Base-by-base conservation (phyloP, 441 rosid species). In the Gossypium trilobum region DNA sequence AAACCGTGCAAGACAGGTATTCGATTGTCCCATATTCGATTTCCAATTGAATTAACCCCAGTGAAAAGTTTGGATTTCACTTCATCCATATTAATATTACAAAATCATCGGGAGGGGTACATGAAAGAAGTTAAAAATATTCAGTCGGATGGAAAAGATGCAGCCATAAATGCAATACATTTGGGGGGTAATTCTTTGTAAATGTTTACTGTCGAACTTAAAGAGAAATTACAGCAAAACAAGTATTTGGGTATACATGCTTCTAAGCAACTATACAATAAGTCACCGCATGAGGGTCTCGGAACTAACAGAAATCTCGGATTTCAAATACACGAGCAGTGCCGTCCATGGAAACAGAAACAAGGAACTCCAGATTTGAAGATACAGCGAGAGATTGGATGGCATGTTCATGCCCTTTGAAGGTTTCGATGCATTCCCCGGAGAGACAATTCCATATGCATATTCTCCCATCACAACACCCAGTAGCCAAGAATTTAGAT, bases 381-480 rank as follows among this genome's bases (percentile, higher is more conserved):
- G 97, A 84, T 48, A 84, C 59, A 2, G 91, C 81, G 7, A 90
- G 68, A 58, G 86, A 78, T 52, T 88, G 91, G 46, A 93, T 74
- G 48, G 85, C 80, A 61, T 81, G 87, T 0, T 81, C 60, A 9
- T 91, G 98, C 8, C 98, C 98, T 4, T 87, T 73, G 61, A 80
- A 87, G 59, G 82, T 88, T 80, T 82, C 85, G 0, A 84, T 68
- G 56, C 91, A 90, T 17, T 82, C 87, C 4, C 95, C 96, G 6
- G 88, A 85, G 2, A 89, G 91, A 82, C 90, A 79, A 71, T 93
- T 93, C 96, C 97, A 90, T 23, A 93, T 19, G 48, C 85, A 78
- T 68, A 93, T 89, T 73, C 81, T 84, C 75, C 97, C 96, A 63
- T 90, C 90, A 0, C 78, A 78, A 5, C 92, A 88, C 13, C 97